Percentiles rank a stretch among this genome's conserved stretches.
Evolutionary conservation across 2,329 filamentous ascomycete species (phyloP).

Genomic region (Aspergillus ustus): DNA sequence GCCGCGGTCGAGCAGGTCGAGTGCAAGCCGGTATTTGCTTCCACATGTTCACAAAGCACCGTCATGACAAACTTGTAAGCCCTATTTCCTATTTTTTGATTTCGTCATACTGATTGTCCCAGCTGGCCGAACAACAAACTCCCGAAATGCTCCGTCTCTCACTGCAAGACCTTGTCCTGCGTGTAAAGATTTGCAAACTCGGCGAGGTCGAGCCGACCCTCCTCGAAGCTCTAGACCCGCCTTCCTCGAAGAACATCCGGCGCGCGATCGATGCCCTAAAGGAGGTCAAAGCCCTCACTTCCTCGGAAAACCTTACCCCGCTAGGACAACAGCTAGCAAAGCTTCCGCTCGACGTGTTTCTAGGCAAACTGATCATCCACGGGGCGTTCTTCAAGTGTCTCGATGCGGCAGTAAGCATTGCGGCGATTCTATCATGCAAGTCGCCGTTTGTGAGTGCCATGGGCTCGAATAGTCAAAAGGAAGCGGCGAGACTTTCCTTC

Average conservation of each 20-base stretch:
- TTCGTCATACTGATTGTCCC: background rate
- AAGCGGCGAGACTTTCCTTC: slow-evolving; percentile 78
- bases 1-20: slow-evolving; percentile 89
- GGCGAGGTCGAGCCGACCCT: slow-evolving; percentile 91
- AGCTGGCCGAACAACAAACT: slow-evolving; percentile 90
- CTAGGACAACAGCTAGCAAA: slow-evolving; percentile 86
- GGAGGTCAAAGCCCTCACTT: slow-evolving; percentile 86
- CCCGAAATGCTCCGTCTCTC: slow-evolving; percentile 95
- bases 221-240: slow-evolving; percentile 84
- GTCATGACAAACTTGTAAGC: slow-evolving; percentile 72
- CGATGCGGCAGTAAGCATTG: slow-evolving; percentile 88
- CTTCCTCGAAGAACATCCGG: slow-evolving; percentile 88
- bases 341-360: slow-evolving; percentile 87
- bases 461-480: slow-evolving; percentile 79
- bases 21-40: slow-evolving; percentile 95
- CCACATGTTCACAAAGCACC: slow-evolving; percentile 88
- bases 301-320: slow-evolving; percentile 80
- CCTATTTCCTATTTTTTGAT: background rate
- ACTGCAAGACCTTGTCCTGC: slow-evolving; percentile 90
- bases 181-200: slow-evolving; percentile 96
- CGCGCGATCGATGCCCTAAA: slow-evolving; percentile 90
- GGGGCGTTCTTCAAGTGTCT: slow-evolving; percentile 87
- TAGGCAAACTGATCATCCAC: slow-evolving; percentile 89
- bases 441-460: slow-evolving; percentile 90
- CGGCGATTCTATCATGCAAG: slow-evolving; percentile 91